Percentiles rank a stretch among this genome's conserved stretches.
These are phyloP conservation scores for Fomitopsis serialis DNA, from an alignment of 768 basidiomycete species.

Conservation along the genomic window DNA sequence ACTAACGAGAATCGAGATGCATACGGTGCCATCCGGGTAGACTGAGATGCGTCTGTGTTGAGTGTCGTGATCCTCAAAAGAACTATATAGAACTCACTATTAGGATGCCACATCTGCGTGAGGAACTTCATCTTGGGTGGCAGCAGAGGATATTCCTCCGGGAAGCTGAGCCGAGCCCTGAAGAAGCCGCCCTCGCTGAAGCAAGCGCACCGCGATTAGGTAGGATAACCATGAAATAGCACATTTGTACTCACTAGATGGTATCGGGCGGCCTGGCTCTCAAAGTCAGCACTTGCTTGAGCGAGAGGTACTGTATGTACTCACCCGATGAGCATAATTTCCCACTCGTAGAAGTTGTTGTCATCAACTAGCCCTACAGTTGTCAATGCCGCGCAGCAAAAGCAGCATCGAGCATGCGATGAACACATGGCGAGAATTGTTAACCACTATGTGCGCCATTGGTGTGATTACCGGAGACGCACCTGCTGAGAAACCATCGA, in stretches of 20 bases:
- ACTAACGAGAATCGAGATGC: slow-evolving; percentile 89
- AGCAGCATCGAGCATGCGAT: background rate
- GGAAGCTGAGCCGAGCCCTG: slow-evolving; percentile 87
- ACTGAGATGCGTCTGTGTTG: slow-evolving; percentile 42
- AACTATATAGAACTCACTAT: slow-evolving; percentile 55
- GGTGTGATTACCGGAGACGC: slow-evolving; percentile 16
- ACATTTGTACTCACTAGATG: slow-evolving; percentile 60
- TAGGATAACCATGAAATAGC: background rate
- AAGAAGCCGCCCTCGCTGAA: slow-evolving; percentile 92
- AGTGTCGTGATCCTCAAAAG: background rate
- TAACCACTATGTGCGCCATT: slow-evolving; percentile 18
- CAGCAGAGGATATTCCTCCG: slow-evolving; percentile 81
- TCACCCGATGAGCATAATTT: slow-evolving; percentile 90
- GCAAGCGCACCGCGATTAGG: slow-evolving; percentile 1
- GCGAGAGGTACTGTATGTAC: slow-evolving; percentile 18
- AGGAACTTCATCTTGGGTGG: slow-evolving; percentile 96
- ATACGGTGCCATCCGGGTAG: slow-evolving; percentile 89
- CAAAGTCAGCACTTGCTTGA: background rate
- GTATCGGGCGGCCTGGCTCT: slow-evolving; percentile 79
- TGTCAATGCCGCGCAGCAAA: background rate
- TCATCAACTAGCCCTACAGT: slow-evolving; percentile 86
- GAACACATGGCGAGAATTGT: slow-evolving; percentile 14
- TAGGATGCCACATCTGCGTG: slow-evolving; percentile 97
- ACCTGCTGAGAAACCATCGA: slow-evolving; percentile 97
- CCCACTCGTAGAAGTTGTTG: slow-evolving; percentile 94